Evolutionary conservation across 805 yeast genomes (phyloP).

Genomic region (Yarrowia sp.): DNA sequence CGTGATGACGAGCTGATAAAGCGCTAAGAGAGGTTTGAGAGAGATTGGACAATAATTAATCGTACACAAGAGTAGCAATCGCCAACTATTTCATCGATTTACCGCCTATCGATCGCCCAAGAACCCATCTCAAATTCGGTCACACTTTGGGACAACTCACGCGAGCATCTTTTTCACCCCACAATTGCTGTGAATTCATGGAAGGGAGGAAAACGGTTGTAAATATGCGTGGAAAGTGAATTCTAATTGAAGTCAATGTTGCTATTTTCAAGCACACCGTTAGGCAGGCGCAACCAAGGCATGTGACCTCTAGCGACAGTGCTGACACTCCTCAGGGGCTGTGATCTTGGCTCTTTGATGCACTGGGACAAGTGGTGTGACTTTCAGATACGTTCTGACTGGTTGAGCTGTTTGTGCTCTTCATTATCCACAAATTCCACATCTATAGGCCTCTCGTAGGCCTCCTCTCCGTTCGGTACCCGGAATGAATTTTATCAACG

Average conservation of each 20-base stretch:
- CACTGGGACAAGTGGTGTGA: too few species aligned
- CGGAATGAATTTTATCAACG: neutral
- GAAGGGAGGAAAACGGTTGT: neutral
- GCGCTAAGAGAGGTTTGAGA: too few species aligned
- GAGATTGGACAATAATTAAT: too few species aligned
- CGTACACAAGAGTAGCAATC: too few species aligned
- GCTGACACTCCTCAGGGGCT: neutral
- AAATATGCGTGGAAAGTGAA: neutral
- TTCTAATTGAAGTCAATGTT: neutral
- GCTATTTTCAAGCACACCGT: slow-evolving; percentile 3
- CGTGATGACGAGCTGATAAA: too few species aligned
- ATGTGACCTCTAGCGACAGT: neutral
- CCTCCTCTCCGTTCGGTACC: neutral
- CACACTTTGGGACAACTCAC: slow-evolving; percentile 1
- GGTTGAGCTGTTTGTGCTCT: too few species aligned
- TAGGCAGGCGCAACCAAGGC: neutral
- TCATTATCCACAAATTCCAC: too few species aligned
- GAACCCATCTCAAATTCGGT: neutral
- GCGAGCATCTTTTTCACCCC: neutral
- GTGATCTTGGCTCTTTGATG: neutral
- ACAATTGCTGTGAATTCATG: neutral
- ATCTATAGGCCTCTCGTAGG: too few species aligned
- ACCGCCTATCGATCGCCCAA: too few species aligned
- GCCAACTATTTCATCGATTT: too few species aligned
- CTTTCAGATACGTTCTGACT: too few species aligned